Base-by-base conservation (phyloP, 148 eudicot species). In the Amaranthus hypochondriacus region DNA sequence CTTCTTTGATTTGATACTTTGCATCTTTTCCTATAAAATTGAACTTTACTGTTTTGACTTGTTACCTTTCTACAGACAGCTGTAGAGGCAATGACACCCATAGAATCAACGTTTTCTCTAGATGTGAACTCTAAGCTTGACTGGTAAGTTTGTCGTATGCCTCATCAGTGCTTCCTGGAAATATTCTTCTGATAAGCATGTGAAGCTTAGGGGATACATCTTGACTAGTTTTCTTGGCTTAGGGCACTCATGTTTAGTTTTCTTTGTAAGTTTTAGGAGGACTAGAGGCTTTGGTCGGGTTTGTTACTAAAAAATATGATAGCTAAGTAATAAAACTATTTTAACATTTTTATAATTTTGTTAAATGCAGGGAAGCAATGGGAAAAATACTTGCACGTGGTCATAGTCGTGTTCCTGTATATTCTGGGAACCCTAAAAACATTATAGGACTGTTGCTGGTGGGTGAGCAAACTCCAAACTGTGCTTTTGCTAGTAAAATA, bases 11-110 rank as follows among this genome's bases (percentile, higher is more conserved):
- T n/a, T 50, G 9, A 44, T 65, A 43, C 12, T 75, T 21, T 61
- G 50, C 8, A 66, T 44, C 7, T 10, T 47, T 63, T 53, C 50
- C 59, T 70, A 46, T 52, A 11, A 12, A 48, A 8, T 58, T 11
- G 50, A 49, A 18, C 42, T 64, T 13, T 12, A 46, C 18, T 58
- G 15, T 49, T 66, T 70, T 55, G 72, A 62, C 48, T n/a, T 12
- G 53, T 57, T 43, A 49, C 28, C 21, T 65, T 15, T 71, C 55
- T 51, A 59, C 84, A 93, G 98, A 93, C 98, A 73, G 98, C 98
- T 76, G 89, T 91, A 83, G 98, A 89, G 85, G 98, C 98, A 39
- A 93, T 93, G 98, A 93, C 98, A 47, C 98, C 98, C 66, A 93
- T 93, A 79, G 98, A 93, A 79, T 92, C 97, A 79, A 92, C 97